These are phyloP conservation scores for Pyrenophora seminiperda DNA, from an alignment of 2,329 filamentous ascomycete species.

Conservation along the genomic window DNA sequence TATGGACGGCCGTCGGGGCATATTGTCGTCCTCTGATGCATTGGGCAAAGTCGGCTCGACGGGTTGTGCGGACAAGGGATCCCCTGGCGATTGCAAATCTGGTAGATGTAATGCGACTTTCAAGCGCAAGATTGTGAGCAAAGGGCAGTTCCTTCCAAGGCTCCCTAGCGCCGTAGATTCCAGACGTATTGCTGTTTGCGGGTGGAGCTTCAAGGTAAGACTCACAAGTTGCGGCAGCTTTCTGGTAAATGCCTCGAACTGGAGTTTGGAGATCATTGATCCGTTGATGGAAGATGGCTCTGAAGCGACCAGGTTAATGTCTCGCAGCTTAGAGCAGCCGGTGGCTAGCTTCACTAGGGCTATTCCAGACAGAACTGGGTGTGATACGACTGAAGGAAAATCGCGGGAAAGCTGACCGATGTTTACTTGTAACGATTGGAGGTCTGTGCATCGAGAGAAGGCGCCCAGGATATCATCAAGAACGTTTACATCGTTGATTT, in stretches of 20 bases:
- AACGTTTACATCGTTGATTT: constrained; percentile 25
- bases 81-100: background rate
- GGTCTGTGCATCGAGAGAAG: constrained; percentile 24
- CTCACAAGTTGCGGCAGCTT: constrained; percentile 27
- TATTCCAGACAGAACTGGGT: constrained; percentile 28
- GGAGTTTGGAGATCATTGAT: constrained; percentile 28
- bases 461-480: constrained; percentile 29
- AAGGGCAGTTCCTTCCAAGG: constrained; percentile 31
- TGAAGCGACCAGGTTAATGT: constrained; percentile 33
- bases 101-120: constrained; percentile 34
- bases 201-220: constrained; percentile 37
- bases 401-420: constrained; percentile 30
- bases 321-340: constrained; percentile 30
- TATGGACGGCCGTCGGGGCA: constrained; percentile 7
- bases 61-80: background rate
- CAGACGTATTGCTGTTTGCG: constrained; percentile 30
- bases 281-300: constrained; percentile 39
- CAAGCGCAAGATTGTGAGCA: constrained; percentile 35
- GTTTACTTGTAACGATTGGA: constrained; percentile 33
- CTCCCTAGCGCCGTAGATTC: constrained; percentile 34
- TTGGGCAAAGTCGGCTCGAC: background rate
- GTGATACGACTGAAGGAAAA: constrained; percentile 32
- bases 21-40: background rate
- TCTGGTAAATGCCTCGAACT: constrained; percentile 39
- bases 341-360: constrained; percentile 28